These are phyloP conservation scores for Alternaria brassicae DNA, from an alignment of 2,329 filamentous ascomycete species.

Conservation along the genomic window DNA sequence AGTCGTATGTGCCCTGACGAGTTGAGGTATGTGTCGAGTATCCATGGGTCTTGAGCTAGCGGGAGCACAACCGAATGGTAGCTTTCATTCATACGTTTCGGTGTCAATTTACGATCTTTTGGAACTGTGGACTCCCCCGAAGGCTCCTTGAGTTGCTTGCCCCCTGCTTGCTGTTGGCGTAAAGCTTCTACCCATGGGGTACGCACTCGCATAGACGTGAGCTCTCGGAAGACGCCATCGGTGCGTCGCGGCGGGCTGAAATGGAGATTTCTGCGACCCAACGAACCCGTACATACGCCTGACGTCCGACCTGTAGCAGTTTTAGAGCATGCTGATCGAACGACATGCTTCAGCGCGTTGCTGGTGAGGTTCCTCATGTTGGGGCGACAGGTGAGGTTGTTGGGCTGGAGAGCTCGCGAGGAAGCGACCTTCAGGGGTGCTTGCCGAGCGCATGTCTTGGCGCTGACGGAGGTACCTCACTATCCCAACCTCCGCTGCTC, in stretches of 20 bases:
- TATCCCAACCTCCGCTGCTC: not conserved
- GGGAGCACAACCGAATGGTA: conserved; percentile 73
- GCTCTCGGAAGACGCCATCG: conserved; percentile 67
- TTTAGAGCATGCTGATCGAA: conserved; percentile 9
- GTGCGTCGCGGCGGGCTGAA: conserved; percentile 46
- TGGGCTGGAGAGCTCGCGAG: conserved; percentile 10
- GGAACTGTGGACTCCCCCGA: conserved; percentile 47
- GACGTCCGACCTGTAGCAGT: not conserved
- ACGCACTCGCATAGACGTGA: conserved; percentile 57
- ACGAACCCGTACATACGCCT: not conserved
- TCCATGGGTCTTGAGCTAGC: conserved; percentile 75
- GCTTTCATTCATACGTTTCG: conserved; percentile 75
- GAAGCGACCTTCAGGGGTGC: conserved; percentile 30
- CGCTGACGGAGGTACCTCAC: conserved; percentile 5
- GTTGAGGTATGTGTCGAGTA: conserved; percentile 80
- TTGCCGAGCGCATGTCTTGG: conserved; percentile 31
- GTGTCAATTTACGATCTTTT: conserved; percentile 63
- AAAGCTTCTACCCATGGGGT: conserved; percentile 75
- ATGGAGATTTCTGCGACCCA: conserved; percentile 30
- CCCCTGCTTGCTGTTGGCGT: conserved; percentile 57
- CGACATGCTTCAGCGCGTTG: conserved; percentile 29
- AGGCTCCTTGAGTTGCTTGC: conserved; percentile 37
- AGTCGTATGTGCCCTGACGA: conserved; percentile 75
- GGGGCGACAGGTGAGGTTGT: conserved; percentile 14
- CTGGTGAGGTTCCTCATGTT: conserved; percentile 33